Evolutionary conservation across 2,329 filamentous ascomycete species (phyloP).

Genomic region (Sordariomycetes sp.): DNA sequence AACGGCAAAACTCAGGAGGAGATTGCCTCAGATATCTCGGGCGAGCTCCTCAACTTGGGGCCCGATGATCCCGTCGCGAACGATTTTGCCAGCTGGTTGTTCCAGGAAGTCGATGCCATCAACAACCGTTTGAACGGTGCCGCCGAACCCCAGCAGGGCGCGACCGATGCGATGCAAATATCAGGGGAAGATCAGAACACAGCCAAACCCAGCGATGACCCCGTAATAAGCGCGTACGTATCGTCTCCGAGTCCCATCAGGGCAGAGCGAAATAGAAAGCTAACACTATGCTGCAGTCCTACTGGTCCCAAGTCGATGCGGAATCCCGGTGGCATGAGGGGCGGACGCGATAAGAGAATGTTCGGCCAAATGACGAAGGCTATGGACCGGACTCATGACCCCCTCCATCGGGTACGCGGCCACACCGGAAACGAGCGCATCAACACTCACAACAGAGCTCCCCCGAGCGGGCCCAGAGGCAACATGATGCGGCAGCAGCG

Average conservation of each 20-base stretch:
- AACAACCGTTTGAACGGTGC: slow-evolving; percentile 50
- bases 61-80: slow-evolving; percentile 74
- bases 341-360: slow-evolving; percentile 67
- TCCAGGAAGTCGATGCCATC: slow-evolving; percentile 66
- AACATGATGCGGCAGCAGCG: slow-evolving; percentile 14
- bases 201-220: slow-evolving; percentile 4
- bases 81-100: slow-evolving; percentile 89
- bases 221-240: slow-evolving; percentile 50
- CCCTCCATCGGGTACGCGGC: slow-evolving; percentile 69
- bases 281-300: slow-evolving; percentile 45
- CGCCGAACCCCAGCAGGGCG: slow-evolving; percentile 15
- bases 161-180: slow-evolving; percentile 16
- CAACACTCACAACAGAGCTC: slow-evolving; percentile 62
- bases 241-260: slow-evolving; percentile 1
- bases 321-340: slow-evolving; percentile 21
- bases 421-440: slow-evolving; percentile 67
- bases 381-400: slow-evolving; percentile 70
- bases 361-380: slow-evolving; percentile 67
- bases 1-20: slow-evolving; percentile 90
- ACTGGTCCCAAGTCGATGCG: slow-evolving; percentile 95
- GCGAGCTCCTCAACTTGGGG: slow-evolving; percentile 72
- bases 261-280: background rate
- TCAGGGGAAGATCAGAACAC: slow-evolving; percentile 12
- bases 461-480: slow-evolving; percentile 61
- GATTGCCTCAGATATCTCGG: slow-evolving; percentile 78